Evolutionary conservation across 345 rosid genomes (phyloP), one percentile per base, ranked within the genome.

Genomic region (Triadica sebifera): DNA sequence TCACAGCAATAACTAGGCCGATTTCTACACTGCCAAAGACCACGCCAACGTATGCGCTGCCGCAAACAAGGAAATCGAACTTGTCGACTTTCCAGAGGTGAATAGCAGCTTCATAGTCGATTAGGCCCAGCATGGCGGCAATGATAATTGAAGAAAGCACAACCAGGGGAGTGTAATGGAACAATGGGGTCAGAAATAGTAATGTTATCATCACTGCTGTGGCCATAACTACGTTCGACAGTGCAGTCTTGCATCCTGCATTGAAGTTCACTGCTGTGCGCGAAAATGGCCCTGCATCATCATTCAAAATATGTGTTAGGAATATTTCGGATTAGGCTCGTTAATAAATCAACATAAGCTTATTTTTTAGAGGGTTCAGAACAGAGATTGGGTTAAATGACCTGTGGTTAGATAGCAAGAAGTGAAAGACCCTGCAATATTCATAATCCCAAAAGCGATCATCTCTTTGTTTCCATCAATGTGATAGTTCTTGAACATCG

Each of bases 391-490:
- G 2, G 34, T 29, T 25, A 50, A 46, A 29, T 7, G 63, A 77
- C 87, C 87, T 45, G 87, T 75, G 47, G 84, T 80, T 25, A 85
- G 63, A 55, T 85, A 85, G 67, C 87, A 82, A 43, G 87, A 85
- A 7, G 87, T 75, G 77, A 75, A 65, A 43, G 87, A 82, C 58
- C 87, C 87, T 12, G 78, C 81, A 15, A 85, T 75, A 39, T 85
- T 85, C 87, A 85, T 85, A 25, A 74, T 65, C 20, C 87, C 87
- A 22, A 85, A 73, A 12, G 87, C 87, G 8, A 85, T 60, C 87
- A 85, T 85, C 67, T 85, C 87, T 71, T 85, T 85, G 77, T 85
- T 85, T 62, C 87, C 87, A 52, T 85, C 87, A 15, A 85, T 67
- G 56, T 82, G 84, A 62, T 85, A 85, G 80, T 82, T 82, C 76